Base-by-base conservation (phyloP, 495 filamentous ascomycete genomes). In the Venustampulla echinocandica region DNA sequence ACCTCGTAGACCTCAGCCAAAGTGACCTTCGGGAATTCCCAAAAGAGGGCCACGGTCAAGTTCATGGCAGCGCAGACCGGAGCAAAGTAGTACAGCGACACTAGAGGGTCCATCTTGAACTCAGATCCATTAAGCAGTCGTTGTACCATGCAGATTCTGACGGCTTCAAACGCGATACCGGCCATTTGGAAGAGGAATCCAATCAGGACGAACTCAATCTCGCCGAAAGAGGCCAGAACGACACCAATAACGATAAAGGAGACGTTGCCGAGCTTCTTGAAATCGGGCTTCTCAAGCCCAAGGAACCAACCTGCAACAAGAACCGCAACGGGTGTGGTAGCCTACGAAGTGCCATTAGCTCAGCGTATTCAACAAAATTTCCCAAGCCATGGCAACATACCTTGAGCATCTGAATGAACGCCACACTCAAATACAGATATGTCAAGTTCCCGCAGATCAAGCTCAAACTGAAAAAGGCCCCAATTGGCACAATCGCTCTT, bases 401-500 rank as follows among this genome's bases (percentile, higher is more conserved):
- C 85, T 95, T 95, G 58, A 96, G 77, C 89, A 96, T 96, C 71
- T 96, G 89, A 63, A 96, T 96, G 66, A 96, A 96, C 35, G 89
- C 79, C 50, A 95, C 89, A 58, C 82, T 86, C 50, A 96, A 77
- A 67, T 92, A 93, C 41, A 96, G 71, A 61, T 95, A 96, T 46
- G 90, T 86, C 61, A 90, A 73, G 68, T 96, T 95, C 48, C 88
- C 85, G 68, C 86, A 95, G 59, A 96, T 95, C 76, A 96, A 76
- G 64, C 83, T 88, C 69, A 94, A 70, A 67, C 82, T 87, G 76
- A 94, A 96, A 73, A 90, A 90, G 47, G 93, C 61, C 50, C 89
- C 89, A 60, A 96, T 95, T 20, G 89, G 89, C 24, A 95, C 82
- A 57, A 96, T 94, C 20, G 87, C 87, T 57, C 87, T 81, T 30